phyloP scores from a whole-genome alignment of 805 yeast genomes.

The Huiozyma sinensis region DNA sequence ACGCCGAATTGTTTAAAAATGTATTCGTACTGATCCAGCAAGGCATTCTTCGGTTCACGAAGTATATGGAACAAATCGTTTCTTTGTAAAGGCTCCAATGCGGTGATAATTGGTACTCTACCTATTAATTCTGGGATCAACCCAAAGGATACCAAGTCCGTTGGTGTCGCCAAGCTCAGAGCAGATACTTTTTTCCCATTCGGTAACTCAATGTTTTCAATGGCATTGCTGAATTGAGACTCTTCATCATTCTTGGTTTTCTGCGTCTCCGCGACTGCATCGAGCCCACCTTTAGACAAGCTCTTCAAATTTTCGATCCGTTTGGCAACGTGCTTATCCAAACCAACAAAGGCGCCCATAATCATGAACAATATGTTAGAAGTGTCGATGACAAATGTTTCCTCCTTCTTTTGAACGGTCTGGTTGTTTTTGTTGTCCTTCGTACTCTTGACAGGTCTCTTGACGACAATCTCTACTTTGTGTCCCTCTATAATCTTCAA shows the following conservation, averaged over 20 bases:
- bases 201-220: slow-evolving; percentile 29
- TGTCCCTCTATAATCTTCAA: slow-evolving; percentile 50
- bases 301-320: slow-evolving; percentile 23
- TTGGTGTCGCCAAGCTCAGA: slow-evolving; percentile 37
- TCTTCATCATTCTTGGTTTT: slow-evolving; percentile 3
- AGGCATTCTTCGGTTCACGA: slow-evolving; percentile 45
- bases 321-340: slow-evolving; percentile 37
- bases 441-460: slow-evolving; percentile 29
- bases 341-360: slow-evolving; percentile 55
- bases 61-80: slow-evolving; percentile 39
- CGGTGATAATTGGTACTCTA: slow-evolving; percentile 44
- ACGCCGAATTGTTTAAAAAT: slow-evolving; percentile 45
- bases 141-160: slow-evolving; percentile 42
- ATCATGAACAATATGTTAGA: slow-evolving; percentile 44
- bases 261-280: neutral
- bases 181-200: slow-evolving; percentile 33
- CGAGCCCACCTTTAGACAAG: slow-evolving; percentile 4
- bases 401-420: slow-evolving; percentile 29
- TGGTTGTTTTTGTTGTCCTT: slow-evolving; percentile 23
- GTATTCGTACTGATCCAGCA: slow-evolving; percentile 43
- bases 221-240: slow-evolving; percentile 16
- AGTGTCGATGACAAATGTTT: slow-evolving; percentile 41
- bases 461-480: slow-evolving; percentile 37
- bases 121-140: slow-evolving; percentile 52
- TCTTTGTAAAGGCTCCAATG: slow-evolving; percentile 36